Conservation (phyloP, 257 asterid species). For the Solanum pinnatisectum region DNA sequence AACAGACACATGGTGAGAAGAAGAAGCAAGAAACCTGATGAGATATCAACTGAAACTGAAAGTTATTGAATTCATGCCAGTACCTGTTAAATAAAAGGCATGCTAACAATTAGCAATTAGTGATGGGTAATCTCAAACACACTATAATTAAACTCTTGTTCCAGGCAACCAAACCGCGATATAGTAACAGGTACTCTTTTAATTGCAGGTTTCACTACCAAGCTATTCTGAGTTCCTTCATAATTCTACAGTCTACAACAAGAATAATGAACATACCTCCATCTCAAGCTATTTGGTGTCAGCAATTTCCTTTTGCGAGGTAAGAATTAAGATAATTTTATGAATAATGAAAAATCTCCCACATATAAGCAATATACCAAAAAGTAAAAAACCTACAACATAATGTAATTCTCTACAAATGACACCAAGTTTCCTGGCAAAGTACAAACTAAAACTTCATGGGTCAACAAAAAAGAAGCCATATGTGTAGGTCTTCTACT, state of each 20-base stretch:
- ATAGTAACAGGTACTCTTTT: not conserved
- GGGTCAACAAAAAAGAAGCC: not conserved
- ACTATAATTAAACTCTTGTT: not conserved
- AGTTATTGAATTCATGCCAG: slow-evolving; percentile 91
- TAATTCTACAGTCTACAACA: not conserved
- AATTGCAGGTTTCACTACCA: not conserved
- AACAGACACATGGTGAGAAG: not conserved
- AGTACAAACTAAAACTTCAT: not conserved
- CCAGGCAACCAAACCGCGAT: not conserved
- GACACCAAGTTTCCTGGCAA: not conserved
- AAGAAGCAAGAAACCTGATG: slow-evolving; percentile 61
- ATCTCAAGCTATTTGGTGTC: not conserved
- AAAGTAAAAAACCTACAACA: not conserved
- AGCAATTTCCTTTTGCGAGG: not conserved
- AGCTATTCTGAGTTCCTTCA: not conserved
- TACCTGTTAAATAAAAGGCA: slow-evolving; percentile 40
- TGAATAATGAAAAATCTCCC: not conserved
- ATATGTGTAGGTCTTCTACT: not conserved
- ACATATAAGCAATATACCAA: not conserved
- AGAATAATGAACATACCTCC: not conserved
- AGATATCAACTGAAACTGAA: slow-evolving; percentile 80
- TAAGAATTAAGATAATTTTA: not conserved
- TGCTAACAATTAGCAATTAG: not conserved
- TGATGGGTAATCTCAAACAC: not conserved
- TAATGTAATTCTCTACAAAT: not conserved